A percentile compares a stretch with the other conserved stretches of the same genome.
phyloP scores from a whole-genome alignment of 2,329 filamentous ascomycete species.

The Dactylellina sp. region DNA sequence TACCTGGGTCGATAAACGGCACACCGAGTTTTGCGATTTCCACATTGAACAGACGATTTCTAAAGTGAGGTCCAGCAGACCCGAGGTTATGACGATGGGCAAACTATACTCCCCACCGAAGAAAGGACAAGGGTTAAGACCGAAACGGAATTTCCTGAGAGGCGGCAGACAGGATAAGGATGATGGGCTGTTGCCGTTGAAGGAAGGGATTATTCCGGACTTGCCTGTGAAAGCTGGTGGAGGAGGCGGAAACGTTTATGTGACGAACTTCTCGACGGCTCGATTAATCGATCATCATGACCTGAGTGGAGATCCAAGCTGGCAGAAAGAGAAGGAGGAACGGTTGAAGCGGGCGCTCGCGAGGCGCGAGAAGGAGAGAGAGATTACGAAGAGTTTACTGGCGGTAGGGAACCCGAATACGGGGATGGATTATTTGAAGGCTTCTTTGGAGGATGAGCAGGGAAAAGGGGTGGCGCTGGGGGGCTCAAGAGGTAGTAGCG shows the following conservation, averaged over 20 bases:
- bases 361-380: slow-evolving; percentile 77
- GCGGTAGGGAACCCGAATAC: slow-evolving; percentile 57
- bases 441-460: slow-evolving; percentile 40
- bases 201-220: slow-evolving; percentile 56
- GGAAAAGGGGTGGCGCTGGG: slow-evolving; percentile 21
- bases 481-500: slow-evolving; percentile 20
- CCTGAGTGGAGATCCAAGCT: slow-evolving; percentile 70
- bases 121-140: slow-evolving; percentile 58
- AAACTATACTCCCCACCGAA: slow-evolving; percentile 65
- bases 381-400: slow-evolving; percentile 75
- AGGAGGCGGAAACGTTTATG: slow-evolving; percentile 66
- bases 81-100: slow-evolving; percentile 81
- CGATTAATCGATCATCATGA: slow-evolving; percentile 73
- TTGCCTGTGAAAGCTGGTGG: slow-evolving; percentile 63
- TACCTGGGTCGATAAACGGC: slow-evolving; percentile 86
- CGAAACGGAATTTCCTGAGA: slow-evolving; percentile 64
- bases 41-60: slow-evolving; percentile 85
- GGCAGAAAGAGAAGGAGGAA: slow-evolving; percentile 71
- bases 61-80: slow-evolving; percentile 75
- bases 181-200: slow-evolving; percentile 61
- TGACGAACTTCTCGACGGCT: slow-evolving; percentile 65
- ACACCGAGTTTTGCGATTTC: slow-evolving; percentile 91
- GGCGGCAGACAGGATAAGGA: slow-evolving; percentile 61
- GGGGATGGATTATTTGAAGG: slow-evolving; percentile 60
- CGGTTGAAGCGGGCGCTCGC: slow-evolving; percentile 74